Evolutionary conservation across 2,329 filamentous ascomycete genomes (phyloP).

Genomic region (Calonectria henricotiae): DNA sequence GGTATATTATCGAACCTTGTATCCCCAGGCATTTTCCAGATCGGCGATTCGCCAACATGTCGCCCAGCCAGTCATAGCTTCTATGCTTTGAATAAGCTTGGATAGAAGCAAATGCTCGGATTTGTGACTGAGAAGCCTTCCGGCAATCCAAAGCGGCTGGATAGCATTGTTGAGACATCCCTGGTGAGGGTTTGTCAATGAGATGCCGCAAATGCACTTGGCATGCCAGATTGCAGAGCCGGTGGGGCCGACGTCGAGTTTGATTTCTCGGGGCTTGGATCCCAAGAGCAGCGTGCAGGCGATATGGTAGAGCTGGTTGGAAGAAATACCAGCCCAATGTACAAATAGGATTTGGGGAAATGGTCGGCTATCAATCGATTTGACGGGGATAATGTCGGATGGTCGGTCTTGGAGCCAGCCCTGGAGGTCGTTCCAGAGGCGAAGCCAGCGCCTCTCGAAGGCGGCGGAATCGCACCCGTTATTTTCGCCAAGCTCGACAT

Average conservation of each 20-base stretch:
- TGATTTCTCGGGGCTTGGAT: conserved; percentile 57
- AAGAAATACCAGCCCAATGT: conserved; percentile 71
- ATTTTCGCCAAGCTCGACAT: conserved; percentile 64
- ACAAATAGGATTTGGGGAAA: conserved; percentile 70
- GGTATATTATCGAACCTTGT: conserved; percentile 52
- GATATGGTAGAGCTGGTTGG: conserved; percentile 73
- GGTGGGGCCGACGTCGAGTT: conserved; percentile 49
- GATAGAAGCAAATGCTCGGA: conserved; percentile 61
- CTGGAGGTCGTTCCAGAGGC: conserved; percentile 68
- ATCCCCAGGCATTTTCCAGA: conserved; percentile 63
- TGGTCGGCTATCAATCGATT: conserved; percentile 61
- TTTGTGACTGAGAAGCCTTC: conserved; percentile 68
- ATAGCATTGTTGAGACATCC: conserved; percentile 73
- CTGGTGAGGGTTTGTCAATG: conserved; percentile 69
- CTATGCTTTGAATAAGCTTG: conserved; percentile 67
- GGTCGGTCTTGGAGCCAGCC: conserved; percentile 66
- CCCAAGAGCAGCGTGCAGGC: conserved; percentile 69
- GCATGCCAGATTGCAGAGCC: conserved; percentile 71
- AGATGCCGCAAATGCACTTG: conserved; percentile 71
- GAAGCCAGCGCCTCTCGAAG: conserved; percentile 64
- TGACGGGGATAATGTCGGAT: conserved; percentile 63
- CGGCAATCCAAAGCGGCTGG: conserved; percentile 73
- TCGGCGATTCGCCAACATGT: conserved; percentile 70
- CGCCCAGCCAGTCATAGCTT: conserved; percentile 69
- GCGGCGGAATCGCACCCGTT: conserved; percentile 62